phyloP scores from a whole-genome alignment of 306 rosid species.

The Vigna mungo region DNA sequence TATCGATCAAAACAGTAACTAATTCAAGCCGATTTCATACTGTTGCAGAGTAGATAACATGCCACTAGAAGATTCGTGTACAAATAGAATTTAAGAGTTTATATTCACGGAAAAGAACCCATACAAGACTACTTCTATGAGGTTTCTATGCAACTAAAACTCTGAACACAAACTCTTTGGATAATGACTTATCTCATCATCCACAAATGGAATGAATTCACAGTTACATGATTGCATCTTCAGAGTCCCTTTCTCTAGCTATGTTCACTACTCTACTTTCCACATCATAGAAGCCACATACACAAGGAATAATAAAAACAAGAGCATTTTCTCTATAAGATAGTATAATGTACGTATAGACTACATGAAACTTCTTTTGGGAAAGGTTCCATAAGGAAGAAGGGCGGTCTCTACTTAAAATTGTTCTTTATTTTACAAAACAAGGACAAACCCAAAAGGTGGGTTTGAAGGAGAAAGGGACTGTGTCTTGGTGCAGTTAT shows the following conservation, averaged over 20 bases:
- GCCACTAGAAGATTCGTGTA: conserved; percentile 10
- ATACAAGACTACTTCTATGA: not conserved
- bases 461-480: not conserved
- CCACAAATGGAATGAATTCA: conserved; percentile 16
- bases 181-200: conserved; percentile 14
- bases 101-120: conserved; percentile 2
- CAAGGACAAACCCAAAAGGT: conserved; percentile 6
- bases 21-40: conserved; percentile 21
- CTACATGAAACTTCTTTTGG: not conserved
- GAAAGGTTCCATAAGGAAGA: conserved; percentile 2
- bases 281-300: conserved; percentile 21
- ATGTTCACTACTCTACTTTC: conserved; percentile 29
- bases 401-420: not conserved
- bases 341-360: not conserved
- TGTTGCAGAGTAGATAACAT: conserved; percentile 25
- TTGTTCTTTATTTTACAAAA: conserved; percentile 26
- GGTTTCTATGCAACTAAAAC: conserved; percentile 7
- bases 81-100: conserved; percentile 12
- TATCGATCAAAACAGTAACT: conserved; percentile 33
- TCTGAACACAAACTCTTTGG: not conserved
- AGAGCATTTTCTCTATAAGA: conserved; percentile 9
- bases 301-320: not conserved
- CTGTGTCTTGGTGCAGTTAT: conserved; percentile 8
- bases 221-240: not conserved
- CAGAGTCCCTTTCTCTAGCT: conserved; percentile 10